phyloP scores from a whole-genome alignment of 768 basidiomycete species.

The Pulveroboletus ravenelii region DNA sequence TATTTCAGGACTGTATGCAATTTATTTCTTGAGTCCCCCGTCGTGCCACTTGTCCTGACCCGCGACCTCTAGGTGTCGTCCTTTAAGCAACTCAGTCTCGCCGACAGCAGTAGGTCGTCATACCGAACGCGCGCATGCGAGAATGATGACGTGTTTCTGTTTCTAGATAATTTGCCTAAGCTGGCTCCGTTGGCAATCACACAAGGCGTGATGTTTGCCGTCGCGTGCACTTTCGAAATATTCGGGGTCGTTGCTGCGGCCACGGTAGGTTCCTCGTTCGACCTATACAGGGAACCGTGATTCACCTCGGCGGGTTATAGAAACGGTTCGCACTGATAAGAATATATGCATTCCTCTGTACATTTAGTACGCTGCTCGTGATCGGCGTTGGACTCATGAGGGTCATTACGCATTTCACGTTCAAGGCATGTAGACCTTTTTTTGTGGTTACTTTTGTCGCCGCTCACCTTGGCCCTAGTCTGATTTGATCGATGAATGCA shows the following conservation, averaged over 20 bases:
- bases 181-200: no score
- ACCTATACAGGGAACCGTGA: background rate
- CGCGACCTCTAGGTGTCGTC: conserved; percentile 47
- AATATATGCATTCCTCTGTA: conserved; percentile 51
- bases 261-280: conserved; percentile 37
- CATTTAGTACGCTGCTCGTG: conserved; percentile 44
- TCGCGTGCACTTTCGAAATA: conserved; percentile 45
- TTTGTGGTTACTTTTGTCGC: background rate
- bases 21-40: background rate
- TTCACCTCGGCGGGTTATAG: conserved; percentile 28
- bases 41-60: background rate
- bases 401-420: conserved; percentile 59
- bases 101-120: conserved; percentile 42
- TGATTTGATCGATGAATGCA: conserved; percentile 56
- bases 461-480: conserved; percentile 34
- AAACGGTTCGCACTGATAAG: conserved; percentile 52
- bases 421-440: conserved; percentile 46
- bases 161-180: conserved; percentile 32
- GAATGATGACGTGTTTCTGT: background rate
- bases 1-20: conserved; percentile 22
- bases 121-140: background rate
- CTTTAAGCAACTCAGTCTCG: conserved; percentile 50
- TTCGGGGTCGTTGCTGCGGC: conserved; percentile 51
- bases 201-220: conserved; percentile 11
- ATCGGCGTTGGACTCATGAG: conserved; percentile 50